Evolutionary conservation across 2,329 filamentous ascomycete genomes (phyloP).

Genomic region (Trichoderma arundinaceum): DNA sequence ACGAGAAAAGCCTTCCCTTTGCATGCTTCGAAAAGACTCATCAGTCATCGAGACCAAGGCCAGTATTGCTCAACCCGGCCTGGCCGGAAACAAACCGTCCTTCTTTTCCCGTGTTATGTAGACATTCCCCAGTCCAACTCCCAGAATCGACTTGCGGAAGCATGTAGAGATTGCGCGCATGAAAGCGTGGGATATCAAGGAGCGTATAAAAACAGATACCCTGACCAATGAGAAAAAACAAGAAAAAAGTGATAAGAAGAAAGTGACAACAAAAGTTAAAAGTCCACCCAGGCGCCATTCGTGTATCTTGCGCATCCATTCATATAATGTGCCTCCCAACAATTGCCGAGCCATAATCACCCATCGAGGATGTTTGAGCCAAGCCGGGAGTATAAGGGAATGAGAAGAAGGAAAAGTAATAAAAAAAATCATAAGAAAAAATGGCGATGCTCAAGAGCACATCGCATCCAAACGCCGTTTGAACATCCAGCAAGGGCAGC

Average conservation of each 20-base stretch:
- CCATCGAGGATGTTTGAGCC: neutral
- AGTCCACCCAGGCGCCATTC: slow-evolving; percentile 27
- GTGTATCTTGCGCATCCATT: slow-evolving; percentile 29
- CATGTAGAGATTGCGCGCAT: neutral
- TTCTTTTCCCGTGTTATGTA: neutral
- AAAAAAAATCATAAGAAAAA: neutral
- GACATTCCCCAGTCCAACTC: too few species aligned
- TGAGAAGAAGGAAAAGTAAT: neutral
- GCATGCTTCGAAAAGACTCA: neutral
- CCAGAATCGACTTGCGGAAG: neutral
- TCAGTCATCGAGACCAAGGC: neutral
- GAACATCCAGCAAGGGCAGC: slow-evolving; percentile 10
- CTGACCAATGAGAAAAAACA: slow-evolving; percentile 12
- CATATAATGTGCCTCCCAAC: slow-evolving; percentile 13
- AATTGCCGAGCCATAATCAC: neutral
- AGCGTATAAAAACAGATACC: slow-evolving; percentile 12
- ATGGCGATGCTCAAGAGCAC: slow-evolving; percentile 8
- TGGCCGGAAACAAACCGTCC: neutral
- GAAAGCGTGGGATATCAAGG: slow-evolving; percentile 23
- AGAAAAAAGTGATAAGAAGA: neutral
- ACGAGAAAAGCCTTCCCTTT: slow-evolving; percentile 4
- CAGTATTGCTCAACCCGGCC: neutral
- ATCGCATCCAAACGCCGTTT: slow-evolving; percentile 28
- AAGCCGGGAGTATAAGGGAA: neutral
- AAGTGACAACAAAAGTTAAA: neutral